Base-by-base conservation (phyloP, 257 asterid genomes). In the Solanum sitiens region DNA sequence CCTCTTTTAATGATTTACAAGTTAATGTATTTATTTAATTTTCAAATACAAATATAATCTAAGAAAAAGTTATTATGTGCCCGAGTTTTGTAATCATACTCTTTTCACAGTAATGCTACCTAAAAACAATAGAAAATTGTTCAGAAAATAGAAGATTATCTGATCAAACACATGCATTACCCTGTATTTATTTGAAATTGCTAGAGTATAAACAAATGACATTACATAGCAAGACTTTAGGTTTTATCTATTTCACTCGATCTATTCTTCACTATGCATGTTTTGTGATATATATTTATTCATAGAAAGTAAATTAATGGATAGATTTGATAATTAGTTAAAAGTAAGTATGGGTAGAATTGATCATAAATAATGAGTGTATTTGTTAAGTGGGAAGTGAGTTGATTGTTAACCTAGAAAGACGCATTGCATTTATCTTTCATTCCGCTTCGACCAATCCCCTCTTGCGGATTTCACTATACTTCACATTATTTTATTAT, bases 381-480 rank as follows among this genome's bases (percentile, higher is more conserved):
- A 47, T 11, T 74, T 44, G 84, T 77, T 77, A 42, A 76, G 45
- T 72, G 27, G 53, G 18, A 21, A 37, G 37, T 42, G n/a, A 42
- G 3, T 44, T 77, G 40, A 77, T 77, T 77, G 84, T 77, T 79
- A 45, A 80, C 68, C 9, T 27, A 47, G 42, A 30, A 80, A 30
- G 68, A 30, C 1, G 85, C 85, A 50, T 80, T 6, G 85, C 85
- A 30, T 47, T 80, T 80, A 80, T 80, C 85, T 87, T 16, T 87
- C 88, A 90, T 79, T 76, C 79, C 50, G 14, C 92, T 61, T 83
- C 40, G 80, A 86, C 92, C 92, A 90, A 88, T 82, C 85, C 44
- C 30, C 15, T 20, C 85, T 82, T 82, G 85, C 85, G 85, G 85
- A 82, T 82, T 30, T 82, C 70, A 80, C 85, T 80, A 80, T 80